Evolutionary conservation across 352 stramenopile species (phyloP).

Genomic region (Phytophthora capsici): DNA sequence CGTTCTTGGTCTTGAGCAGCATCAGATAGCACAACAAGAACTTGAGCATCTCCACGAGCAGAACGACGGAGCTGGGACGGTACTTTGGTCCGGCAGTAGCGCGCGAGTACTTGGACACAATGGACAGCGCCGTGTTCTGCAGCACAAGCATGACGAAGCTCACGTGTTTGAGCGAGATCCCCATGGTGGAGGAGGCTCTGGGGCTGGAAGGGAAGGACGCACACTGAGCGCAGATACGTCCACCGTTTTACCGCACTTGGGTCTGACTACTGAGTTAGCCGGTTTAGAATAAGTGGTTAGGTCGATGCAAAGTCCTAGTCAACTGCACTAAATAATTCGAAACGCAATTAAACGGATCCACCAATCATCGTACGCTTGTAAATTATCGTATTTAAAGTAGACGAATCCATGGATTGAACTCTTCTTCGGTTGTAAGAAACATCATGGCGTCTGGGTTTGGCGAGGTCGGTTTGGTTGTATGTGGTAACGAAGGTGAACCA

Average conservation of each 20-base stretch:
- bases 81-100: conserved; percentile 78
- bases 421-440: background rate
- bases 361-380: conserved; percentile 30
- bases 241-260: conserved; percentile 8
- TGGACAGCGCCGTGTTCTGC: conserved; percentile 87
- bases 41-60: conserved; percentile 87
- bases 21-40: conserved; percentile 82
- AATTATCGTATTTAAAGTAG: conserved; percentile 17
- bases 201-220: conserved; percentile 7
- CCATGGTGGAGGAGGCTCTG: conserved; percentile 12
- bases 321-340: background rate
- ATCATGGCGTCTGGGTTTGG: conserved; percentile 71
- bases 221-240: conserved; percentile 20
- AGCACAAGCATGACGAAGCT: conserved; percentile 88
- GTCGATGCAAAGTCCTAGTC: background rate
- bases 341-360: background rate
- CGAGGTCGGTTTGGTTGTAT: conserved; percentile 41
- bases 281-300: background rate
- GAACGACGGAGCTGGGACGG: conserved; percentile 75
- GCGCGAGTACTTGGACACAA: conserved; percentile 90
- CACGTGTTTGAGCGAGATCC: conserved; percentile 75
- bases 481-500: background rate
- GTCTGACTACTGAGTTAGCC: conserved; percentile 15
- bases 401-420: conserved; percentile 24
- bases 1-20: conserved; percentile 69